Conservation (phyloP, 78 protist species). For the Dictyostelium discoideum region dicty_2.7 NC_007090.3:1249501-1250000, state of each 20-base stretch:
- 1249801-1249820: constrained; percentile 44
- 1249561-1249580: not conserved
- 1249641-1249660: constrained; percentile 35
- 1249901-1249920: constrained; percentile 52
- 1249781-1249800: not conserved
- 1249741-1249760: constrained; percentile 82
- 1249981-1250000: constrained; percentile 50
- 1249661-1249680: constrained; percentile 51
- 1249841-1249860: constrained; percentile 34
- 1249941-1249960: not conserved
- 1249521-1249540: not conserved
- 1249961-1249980: constrained; percentile 26
- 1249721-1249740: constrained; percentile 48
- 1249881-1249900: constrained; percentile 73
- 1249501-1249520: constrained; percentile 19
- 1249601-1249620: constrained; percentile 20
- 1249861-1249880: constrained; percentile 67
- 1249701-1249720: constrained; percentile 10
- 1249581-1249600: not conserved
- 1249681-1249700: constrained; percentile 21
- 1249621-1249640: constrained; percentile 48
- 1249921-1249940: constrained; percentile 22
- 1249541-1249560: not conserved
- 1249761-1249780: not conserved
- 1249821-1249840: not conserved